Conservation (phyloP, 345 rosid species). For the Garcia nutans region DNA sequence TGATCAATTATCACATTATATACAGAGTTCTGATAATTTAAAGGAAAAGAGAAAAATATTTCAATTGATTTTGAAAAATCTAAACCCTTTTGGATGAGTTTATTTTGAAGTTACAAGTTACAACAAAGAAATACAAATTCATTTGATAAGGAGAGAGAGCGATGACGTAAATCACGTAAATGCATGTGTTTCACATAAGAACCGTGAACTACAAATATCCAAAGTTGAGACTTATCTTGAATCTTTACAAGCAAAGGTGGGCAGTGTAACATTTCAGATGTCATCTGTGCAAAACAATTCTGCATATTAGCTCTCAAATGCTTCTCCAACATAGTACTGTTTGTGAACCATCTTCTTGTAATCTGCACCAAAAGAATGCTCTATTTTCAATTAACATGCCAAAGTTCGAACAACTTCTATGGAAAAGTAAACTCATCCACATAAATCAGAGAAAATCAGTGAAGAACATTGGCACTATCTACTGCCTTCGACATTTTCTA, state of each 20-base stretch:
- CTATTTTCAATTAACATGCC: background rate
- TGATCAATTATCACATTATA: too few species aligned
- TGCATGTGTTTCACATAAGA: background rate
- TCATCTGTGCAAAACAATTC: background rate
- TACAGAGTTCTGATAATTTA: too few species aligned
- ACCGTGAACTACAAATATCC: background rate
- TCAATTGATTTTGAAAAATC: background rate
- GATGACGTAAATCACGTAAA: background rate
- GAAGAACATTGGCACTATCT: background rate
- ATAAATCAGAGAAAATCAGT: background rate
- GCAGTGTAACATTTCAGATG: background rate
- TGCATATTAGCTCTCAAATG: slow-evolving; percentile 32
- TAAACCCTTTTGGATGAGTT: slow-evolving; percentile 4
- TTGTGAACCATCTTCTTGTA: slow-evolving; percentile 18
- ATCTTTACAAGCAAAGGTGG: background rate
- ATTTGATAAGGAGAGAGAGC: background rate
- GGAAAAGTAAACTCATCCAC: background rate
- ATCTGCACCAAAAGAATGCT: slow-evolving; percentile 7
- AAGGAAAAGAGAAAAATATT: too few species aligned
- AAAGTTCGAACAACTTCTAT: background rate
- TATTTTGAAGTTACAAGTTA: slow-evolving; percentile 21
- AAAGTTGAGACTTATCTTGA: background rate
- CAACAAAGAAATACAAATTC: slow-evolving; percentile 1
- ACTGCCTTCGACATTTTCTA: background rate
- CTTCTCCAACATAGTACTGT: slow-evolving; percentile 33